Conservation (phyloP, 768 basidiomycete species). For the Mycena belliarum region DNA sequence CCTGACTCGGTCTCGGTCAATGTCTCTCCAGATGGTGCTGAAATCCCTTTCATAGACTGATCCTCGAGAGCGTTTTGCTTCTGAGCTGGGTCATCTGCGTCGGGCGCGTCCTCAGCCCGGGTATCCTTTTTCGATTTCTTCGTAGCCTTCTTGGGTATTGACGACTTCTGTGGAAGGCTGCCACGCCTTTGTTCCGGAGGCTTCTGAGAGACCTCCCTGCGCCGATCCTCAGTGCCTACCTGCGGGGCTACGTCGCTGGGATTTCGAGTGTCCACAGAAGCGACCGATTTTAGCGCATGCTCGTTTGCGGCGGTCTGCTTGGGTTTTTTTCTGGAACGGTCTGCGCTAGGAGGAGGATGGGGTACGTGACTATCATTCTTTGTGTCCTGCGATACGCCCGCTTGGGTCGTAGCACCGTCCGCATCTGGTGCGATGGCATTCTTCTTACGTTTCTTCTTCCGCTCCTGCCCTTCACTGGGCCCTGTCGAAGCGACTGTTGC, state of each 20-base stretch:
- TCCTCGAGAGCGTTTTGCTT: background rate
- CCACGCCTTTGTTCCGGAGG: background rate
- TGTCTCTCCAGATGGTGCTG: background rate
- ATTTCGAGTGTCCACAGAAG: background rate
- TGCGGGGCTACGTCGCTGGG: background rate
- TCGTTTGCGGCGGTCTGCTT: conserved; percentile 10
- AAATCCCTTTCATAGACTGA: background rate
- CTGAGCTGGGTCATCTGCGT: background rate
- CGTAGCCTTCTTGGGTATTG: conserved; percentile 6
- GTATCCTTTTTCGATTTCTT: conserved; percentile 17
- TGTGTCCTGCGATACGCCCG: background rate
- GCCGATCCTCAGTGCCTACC: background rate
- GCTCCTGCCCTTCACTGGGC: conserved; percentile 8
- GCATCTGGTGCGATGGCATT: background rate
- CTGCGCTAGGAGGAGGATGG: background rate
- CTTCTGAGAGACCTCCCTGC: conserved; percentile 14
- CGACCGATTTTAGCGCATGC: background rate
- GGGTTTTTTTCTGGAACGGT: conserved; percentile 14
- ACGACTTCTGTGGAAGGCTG: background rate
- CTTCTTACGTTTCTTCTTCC: conserved; percentile 25
- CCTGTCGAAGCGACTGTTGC: background rate
- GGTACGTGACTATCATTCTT: background rate
- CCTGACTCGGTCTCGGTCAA: conserved; percentile 1
- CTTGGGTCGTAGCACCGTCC: background rate
- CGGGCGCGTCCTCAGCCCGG: background rate